Evolutionary conservation across 2,329 filamentous ascomycete species (phyloP).

Genomic region (Alternaria alternata): DNA sequence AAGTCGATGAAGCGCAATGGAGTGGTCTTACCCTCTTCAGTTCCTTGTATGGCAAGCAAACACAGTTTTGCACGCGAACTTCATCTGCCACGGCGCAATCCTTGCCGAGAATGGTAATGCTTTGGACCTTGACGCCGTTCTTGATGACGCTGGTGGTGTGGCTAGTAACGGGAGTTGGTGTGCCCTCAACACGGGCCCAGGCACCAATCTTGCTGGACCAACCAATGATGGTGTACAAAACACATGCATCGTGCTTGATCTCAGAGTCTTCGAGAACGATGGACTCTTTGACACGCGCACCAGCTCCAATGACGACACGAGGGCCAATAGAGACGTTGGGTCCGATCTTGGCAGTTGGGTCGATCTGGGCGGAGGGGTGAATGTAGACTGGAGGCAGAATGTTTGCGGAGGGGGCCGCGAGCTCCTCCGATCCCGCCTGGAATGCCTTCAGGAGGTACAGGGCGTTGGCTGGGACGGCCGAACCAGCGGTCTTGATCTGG

Average conservation of each 20-base stretch:
- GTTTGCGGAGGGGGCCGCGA: constrained; percentile 82
- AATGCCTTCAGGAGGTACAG: constrained; percentile 94
- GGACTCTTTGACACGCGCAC: constrained; percentile 91
- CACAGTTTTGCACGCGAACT: constrained; percentile 95
- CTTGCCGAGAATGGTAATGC: constrained; percentile 96
- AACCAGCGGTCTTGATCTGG: constrained; percentile 99
- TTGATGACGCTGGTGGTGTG: constrained; percentile 96
- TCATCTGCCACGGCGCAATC: constrained; percentile 95
- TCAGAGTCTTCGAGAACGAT: constrained; percentile 95
- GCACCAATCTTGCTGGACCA: constrained; percentile 96
- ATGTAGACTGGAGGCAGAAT: constrained; percentile 95
- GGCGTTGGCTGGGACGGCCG: constrained; percentile 94
- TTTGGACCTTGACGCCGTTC: constrained; percentile 98
- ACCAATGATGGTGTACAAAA: constrained; percentile 94
- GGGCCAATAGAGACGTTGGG: constrained; percentile 97
- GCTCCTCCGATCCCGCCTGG: constrained; percentile 81
- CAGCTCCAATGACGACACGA: constrained; percentile 83
- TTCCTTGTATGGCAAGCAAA: constrained; percentile 98
- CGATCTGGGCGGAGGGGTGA: constrained; percentile 87
- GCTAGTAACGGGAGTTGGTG: constrained; percentile 83
- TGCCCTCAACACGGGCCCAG: constrained; percentile 98
- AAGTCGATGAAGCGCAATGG: neutral
- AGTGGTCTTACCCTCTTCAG: constrained; percentile 82
- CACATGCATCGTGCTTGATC: constrained; percentile 95
- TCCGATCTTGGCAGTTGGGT: constrained; percentile 94